Evolutionary conservation across 1,284 basidiomycete genomes (phyloP).

Genomic region (Stereum hirsutum): DNA sequence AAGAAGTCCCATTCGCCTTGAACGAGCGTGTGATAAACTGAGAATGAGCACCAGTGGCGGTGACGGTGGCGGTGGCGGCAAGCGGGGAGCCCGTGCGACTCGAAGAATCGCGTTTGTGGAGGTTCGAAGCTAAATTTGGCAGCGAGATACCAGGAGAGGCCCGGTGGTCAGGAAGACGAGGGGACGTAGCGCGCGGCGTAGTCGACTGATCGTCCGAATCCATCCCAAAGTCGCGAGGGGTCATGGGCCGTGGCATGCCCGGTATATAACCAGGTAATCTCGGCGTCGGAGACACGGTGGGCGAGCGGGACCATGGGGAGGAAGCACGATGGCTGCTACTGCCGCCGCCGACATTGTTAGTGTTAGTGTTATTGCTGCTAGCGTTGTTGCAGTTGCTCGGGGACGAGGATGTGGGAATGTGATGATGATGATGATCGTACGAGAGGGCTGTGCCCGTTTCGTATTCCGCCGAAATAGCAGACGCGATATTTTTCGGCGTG

Average conservation of each 20-base stretch:
- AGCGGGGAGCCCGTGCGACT: constrained; percentile 38
- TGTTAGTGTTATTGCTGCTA: no score
- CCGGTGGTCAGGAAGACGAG: constrained; percentile 30
- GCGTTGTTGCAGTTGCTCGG: no score
- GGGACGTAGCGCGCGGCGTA: constrained; percentile 70
- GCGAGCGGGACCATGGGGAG: constrained; percentile 30
- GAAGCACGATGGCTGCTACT: no score
- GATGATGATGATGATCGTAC: constrained; percentile 40
- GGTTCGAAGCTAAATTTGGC: constrained; percentile 24
- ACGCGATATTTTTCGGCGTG: no score
- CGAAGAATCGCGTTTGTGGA: constrained; percentile 41
- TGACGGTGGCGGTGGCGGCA: constrained; percentile 46
- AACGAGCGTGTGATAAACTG: no score
- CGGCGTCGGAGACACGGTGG: constrained; percentile 45
- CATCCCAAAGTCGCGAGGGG: constrained; percentile 51
- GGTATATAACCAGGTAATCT: constrained; percentile 76
- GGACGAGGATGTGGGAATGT: constrained; percentile 41
- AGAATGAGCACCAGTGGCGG: constrained; percentile 52
- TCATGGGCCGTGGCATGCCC: constrained; percentile 82
- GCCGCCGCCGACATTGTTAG: no score
- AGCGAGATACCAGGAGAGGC: constrained; percentile 21
- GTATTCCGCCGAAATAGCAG: constrained; percentile 11
- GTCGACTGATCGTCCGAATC: constrained; percentile 61
- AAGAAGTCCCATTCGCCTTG: no score
- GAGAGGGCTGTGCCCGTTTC: constrained; percentile 64